These are phyloP conservation scores for Zopfia rhizophila DNA, from an alignment of 2,329 filamentous ascomycete genomes.

Conservation along the genomic window DNA sequence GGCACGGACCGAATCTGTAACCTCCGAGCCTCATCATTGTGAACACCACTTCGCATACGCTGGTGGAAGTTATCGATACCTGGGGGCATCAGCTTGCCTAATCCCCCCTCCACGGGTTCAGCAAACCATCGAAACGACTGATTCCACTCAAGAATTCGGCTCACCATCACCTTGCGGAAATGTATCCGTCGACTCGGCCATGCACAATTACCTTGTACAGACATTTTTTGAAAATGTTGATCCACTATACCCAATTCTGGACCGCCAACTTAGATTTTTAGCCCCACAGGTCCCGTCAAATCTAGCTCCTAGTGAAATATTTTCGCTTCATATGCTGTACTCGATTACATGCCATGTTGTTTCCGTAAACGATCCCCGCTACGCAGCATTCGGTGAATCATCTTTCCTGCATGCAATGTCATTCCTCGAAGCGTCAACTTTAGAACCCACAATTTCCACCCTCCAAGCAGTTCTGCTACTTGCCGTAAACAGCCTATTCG, in stretches of 20 bases:
- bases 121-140: constrained; percentile 23
- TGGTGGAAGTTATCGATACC: constrained; percentile 45
- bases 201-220: constrained; percentile 41
- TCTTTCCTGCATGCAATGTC: constrained; percentile 45
- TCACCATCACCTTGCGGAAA: constrained; percentile 39
- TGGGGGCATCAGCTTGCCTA: constrained; percentile 47
- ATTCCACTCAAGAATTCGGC: constrained; percentile 28
- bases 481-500: constrained; percentile 48
- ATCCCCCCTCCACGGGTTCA: constrained; percentile 43
- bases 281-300: constrained; percentile 31
- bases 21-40: constrained; percentile 30
- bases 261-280: constrained; percentile 39
- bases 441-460: constrained; percentile 43
- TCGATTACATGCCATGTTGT: constrained; percentile 47
- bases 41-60: constrained; percentile 49
- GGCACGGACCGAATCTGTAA: constrained; percentile 21
- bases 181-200: too few species aligned
- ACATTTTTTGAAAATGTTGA: constrained; percentile 42
- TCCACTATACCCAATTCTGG: constrained; percentile 42
- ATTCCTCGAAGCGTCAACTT: constrained; percentile 43
- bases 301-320: constrained; percentile 37
- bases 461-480: constrained; percentile 45
- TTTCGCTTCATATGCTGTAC: constrained; percentile 49
- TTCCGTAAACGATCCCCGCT: constrained; percentile 25
- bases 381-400: constrained; percentile 27